phyloP scores from a whole-genome alignment of 768 basidiomycete genomes.

The Inosperma sp. region DNA sequence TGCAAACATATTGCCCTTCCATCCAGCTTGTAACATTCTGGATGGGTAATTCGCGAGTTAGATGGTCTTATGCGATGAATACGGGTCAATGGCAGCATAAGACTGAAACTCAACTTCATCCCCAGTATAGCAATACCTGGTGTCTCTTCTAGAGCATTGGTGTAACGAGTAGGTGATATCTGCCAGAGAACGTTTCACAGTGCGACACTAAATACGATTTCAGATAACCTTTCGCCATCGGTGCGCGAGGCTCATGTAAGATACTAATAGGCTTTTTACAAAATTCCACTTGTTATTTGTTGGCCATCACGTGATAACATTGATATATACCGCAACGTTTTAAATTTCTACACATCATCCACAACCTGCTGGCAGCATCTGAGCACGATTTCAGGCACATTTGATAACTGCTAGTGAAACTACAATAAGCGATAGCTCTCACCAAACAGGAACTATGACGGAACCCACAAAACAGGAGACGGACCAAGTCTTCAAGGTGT shows the following conservation, averaged over 20 bases:
- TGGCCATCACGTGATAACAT: too few relatives aligned
- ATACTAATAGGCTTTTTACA: too few relatives aligned
- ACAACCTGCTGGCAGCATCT: too few relatives aligned
- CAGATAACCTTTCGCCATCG: too few relatives aligned
- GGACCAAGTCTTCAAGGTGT: slow-evolving; percentile 76
- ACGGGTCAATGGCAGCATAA: slow-evolving; percentile 14
- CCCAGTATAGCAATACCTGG: slow-evolving; percentile 16
- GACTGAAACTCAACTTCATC: slow-evolving; percentile 7
- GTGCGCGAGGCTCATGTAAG: too few relatives aligned
- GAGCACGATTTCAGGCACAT: too few relatives aligned
- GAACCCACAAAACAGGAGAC: slow-evolving; percentile 85
- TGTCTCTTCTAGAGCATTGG: background rate
- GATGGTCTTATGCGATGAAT: slow-evolving; percentile 9
- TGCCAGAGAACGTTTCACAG: too few relatives aligned
- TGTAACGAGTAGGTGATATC: background rate
- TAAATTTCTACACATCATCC: too few relatives aligned
- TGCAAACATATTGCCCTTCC: slow-evolving; percentile 29
- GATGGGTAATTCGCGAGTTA: slow-evolving; percentile 16
- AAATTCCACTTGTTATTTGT: too few relatives aligned
- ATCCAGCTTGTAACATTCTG: slow-evolving; percentile 29
- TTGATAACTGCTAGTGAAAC: too few relatives aligned
- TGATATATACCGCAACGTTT: too few relatives aligned
- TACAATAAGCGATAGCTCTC: background rate
- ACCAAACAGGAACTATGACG: slow-evolving; percentile 39
- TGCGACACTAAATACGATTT: too few relatives aligned